Evolutionary conservation across 331 rosid genomes (phyloP).

Genomic region (Ulmus americana): DNA sequence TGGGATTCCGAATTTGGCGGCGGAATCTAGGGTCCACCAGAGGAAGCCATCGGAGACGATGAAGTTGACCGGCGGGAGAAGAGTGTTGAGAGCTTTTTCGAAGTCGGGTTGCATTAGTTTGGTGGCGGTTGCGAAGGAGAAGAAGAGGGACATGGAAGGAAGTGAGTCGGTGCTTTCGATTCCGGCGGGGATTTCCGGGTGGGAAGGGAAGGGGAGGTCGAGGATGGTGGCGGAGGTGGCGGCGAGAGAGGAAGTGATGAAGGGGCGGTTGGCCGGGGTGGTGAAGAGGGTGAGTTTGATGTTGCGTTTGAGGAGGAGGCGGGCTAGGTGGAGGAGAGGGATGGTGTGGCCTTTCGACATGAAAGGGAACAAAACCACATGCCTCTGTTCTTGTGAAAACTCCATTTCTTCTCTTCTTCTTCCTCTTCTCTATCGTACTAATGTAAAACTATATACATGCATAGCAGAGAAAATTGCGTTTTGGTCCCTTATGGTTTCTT

Average conservation of each 20-base stretch:
- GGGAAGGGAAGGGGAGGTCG: constrained; percentile 26
- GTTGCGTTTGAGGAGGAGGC: constrained; percentile 29
- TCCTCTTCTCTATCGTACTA: too few relatives aligned
- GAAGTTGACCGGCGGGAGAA: constrained; percentile 29
- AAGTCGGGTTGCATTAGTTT: constrained; percentile 29
- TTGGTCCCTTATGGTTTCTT: too few relatives aligned
- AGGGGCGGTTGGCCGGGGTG: constrained; percentile 30
- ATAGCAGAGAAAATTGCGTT: too few relatives aligned
- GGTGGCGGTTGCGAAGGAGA: constrained; percentile 18
- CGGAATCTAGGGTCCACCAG: constrained; percentile 62
- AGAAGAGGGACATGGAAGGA: constrained; percentile 28
- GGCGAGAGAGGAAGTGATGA: constrained; percentile 12
- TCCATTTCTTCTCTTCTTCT: too few relatives aligned
- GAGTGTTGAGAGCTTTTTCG: constrained; percentile 14
- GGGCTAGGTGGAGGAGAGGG: constrained; percentile 41
- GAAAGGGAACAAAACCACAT: constrained; percentile 34
- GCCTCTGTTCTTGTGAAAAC: background rate
- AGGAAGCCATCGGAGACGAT: constrained; percentile 55
- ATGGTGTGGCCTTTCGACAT: constrained; percentile 51
- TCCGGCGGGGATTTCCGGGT: constrained; percentile 25
- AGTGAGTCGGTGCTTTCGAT: constrained; percentile 35
- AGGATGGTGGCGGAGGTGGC: constrained; percentile 1
- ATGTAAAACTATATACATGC: too few relatives aligned
- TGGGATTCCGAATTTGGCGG: constrained; percentile 33
- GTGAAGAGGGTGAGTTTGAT: constrained; percentile 31